Evolutionary conservation across 441 rosid species (phyloP).

Genomic region (Pelargonium fulgidum): DNA sequence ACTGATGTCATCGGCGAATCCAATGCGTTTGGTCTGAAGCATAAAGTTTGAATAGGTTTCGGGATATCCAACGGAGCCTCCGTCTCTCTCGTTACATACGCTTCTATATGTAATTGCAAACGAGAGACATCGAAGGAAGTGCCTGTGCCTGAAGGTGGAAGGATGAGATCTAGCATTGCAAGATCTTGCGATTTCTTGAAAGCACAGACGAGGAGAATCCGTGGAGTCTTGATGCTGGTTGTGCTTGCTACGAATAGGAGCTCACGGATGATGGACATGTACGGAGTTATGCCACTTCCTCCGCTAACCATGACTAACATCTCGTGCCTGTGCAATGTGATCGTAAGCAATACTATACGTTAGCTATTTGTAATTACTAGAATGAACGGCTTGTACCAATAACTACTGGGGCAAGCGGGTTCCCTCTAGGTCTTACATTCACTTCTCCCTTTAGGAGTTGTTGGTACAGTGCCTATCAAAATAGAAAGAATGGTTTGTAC

Average conservation of each 20-base stretch:
- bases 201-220: slow-evolving; percentile 50
- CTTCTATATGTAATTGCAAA: slow-evolving; percentile 51
- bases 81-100: slow-evolving; percentile 62
- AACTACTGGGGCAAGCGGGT: too few relatives aligned
- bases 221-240: slow-evolving; percentile 45
- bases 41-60: slow-evolving; percentile 25
- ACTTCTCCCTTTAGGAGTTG: too few relatives aligned
- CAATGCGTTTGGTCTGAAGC: slow-evolving; percentile 52
- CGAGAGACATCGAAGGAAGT: slow-evolving; percentile 34
- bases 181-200: slow-evolving; percentile 69
- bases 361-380: too few relatives aligned
- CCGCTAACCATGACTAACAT: slow-evolving; percentile 84
- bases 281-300: slow-evolving; percentile 89
- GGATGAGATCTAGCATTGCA: slow-evolving; percentile 65
- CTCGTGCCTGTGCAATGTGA: slow-evolving; percentile 80
- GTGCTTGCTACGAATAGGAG: slow-evolving; percentile 34
- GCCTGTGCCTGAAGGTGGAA: slow-evolving; percentile 41
- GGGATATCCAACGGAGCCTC: slow-evolving; percentile 20
- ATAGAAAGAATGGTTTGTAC: too few relatives aligned
- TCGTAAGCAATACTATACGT: too few relatives aligned
- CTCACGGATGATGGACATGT: slow-evolving; percentile 66
- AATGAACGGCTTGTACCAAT: too few relatives aligned
- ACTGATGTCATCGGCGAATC: slow-evolving; percentile 52
- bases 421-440: too few relatives aligned
- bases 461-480: too few relatives aligned